These are phyloP conservation scores for Cercophora sp. DNA, from an alignment of 495 filamentous ascomycete species.

Conservation along the genomic window DNA sequence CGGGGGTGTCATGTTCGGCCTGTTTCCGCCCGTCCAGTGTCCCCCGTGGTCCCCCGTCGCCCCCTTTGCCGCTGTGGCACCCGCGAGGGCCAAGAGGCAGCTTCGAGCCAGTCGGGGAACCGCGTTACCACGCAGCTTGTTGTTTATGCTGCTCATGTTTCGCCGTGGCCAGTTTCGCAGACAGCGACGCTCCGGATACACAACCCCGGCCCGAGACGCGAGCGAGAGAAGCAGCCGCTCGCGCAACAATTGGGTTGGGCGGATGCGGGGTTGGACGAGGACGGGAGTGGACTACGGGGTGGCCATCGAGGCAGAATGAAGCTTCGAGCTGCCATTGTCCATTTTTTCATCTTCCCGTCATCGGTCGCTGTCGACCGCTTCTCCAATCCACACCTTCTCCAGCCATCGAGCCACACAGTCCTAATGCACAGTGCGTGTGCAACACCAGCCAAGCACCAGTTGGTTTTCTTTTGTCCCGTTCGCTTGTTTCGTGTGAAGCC, in stretches of 20 bases:
- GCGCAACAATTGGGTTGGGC: not conserved
- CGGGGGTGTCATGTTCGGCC: slow-evolving; percentile 4
- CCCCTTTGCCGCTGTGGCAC: slow-evolving; percentile 11
- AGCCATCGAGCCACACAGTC: not conserved
- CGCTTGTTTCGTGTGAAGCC: too few relatives aligned
- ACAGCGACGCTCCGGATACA: not conserved
- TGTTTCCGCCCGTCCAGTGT: slow-evolving; percentile 11
- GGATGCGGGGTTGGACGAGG: not conserved
- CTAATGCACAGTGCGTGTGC: not conserved
- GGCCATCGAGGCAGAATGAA: too few relatives aligned
- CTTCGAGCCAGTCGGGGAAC: too few relatives aligned
- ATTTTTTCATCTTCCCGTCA: not conserved
- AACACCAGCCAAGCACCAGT: too few relatives aligned
- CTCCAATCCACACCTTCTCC: not conserved
- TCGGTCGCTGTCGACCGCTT: not conserved
- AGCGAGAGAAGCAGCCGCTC: not conserved
- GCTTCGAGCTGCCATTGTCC: too few relatives aligned
- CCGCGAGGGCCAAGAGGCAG: not conserved
- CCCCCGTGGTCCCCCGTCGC: too few relatives aligned
- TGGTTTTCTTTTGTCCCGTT: too few relatives aligned
- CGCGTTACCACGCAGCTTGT: too few relatives aligned
- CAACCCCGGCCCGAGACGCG: slow-evolving; percentile 2
- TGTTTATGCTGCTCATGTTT: too few relatives aligned
- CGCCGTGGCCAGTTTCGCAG: too few relatives aligned
- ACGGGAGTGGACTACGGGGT: not conserved